These are phyloP conservation scores for Paxillus involutus DNA, from an alignment of 768 basidiomycete species.

Conservation along the genomic window DNA sequence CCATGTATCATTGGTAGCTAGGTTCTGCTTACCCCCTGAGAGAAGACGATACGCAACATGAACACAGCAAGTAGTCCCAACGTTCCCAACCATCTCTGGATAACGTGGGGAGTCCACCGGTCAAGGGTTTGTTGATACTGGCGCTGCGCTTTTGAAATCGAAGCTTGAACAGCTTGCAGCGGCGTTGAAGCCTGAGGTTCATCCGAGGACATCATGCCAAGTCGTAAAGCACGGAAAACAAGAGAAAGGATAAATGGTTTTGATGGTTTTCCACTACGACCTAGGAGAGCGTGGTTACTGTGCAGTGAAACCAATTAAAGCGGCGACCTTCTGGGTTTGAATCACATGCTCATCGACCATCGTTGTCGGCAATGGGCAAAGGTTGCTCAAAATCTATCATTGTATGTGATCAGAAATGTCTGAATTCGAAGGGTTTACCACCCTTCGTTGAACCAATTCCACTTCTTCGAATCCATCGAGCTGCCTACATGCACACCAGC, in stretches of 20 bases:
- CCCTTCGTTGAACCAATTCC: no score
- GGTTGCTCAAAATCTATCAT: no score
- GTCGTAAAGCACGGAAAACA: conserved; percentile 7
- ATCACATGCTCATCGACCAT: not conserved
- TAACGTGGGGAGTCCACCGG: conserved; percentile 84
- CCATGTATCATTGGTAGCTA: not conserved
- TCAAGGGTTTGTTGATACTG: conserved; percentile 90
- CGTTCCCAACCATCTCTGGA: conserved; percentile 88
- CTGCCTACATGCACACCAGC: no score
- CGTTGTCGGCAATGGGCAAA: no score
- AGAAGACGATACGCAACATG: conserved; percentile 78
- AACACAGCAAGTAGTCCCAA: conserved; percentile 72
- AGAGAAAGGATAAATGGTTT: conserved; percentile 1
- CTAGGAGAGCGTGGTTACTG: not conserved
- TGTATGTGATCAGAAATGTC: no score
- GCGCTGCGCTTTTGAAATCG: conserved; percentile 51
- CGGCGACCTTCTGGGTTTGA: conserved; percentile 1
- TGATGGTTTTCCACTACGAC: conserved; percentile 4
- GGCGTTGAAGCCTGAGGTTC: conserved; percentile 25
- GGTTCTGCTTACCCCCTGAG: conserved; percentile 76
- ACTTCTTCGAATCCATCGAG: no score
- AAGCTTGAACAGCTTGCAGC: conserved; percentile 27
- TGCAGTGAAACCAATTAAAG: conserved; percentile 8
- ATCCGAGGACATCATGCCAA: conserved; percentile 34
- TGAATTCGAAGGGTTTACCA: no score